These are phyloP conservation scores for Aureobasidium sp. DNA, from an alignment of 2,329 filamentous ascomycete genomes.

Conservation along the genomic window DNA sequence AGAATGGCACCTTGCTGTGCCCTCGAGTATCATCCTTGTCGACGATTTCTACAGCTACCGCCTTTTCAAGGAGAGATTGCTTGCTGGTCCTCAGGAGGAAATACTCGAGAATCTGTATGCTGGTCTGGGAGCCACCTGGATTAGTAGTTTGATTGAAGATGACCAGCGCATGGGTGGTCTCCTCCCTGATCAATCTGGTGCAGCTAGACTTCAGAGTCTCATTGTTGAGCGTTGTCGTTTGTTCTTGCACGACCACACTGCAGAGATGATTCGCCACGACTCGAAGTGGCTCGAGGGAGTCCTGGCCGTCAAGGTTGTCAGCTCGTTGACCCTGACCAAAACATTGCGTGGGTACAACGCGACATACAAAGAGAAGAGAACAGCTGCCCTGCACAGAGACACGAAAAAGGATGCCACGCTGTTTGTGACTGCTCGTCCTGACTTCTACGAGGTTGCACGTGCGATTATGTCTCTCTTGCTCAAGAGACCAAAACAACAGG, in stretches of 20 bases:
- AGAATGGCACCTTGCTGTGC: slow-evolving; percentile 68
- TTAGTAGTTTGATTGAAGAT: slow-evolving; percentile 72
- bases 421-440: slow-evolving; percentile 68
- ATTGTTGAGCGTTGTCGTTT: slow-evolving; percentile 82
- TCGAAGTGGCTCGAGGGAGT: slow-evolving; percentile 85
- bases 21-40: slow-evolving; percentile 65
- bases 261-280: slow-evolving; percentile 76
- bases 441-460: slow-evolving; percentile 88
- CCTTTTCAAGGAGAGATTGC: slow-evolving; percentile 74
- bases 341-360: slow-evolving; percentile 64
- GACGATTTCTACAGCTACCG: slow-evolving; percentile 87
- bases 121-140: slow-evolving; percentile 65
- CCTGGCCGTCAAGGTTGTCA: slow-evolving; percentile 67
- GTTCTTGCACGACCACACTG: slow-evolving; percentile 76
- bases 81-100: slow-evolving; percentile 88
- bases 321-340: slow-evolving; percentile 66
- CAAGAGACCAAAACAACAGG: slow-evolving; percentile 75
- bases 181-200: slow-evolving; percentile 59
- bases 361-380: slow-evolving; percentile 65
- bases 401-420: slow-evolving; percentile 53
- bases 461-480: slow-evolving; percentile 76
- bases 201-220: slow-evolving; percentile 63
- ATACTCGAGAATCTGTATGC: slow-evolving; percentile 75
- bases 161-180: slow-evolving; percentile 63
- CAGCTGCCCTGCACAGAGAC: slow-evolving; percentile 57